Percentiles rank a stretch among this genome's conserved stretches.
Conservation (phyloP, 305 asterid genomes). For the Nicotiana rustica region DNA sequence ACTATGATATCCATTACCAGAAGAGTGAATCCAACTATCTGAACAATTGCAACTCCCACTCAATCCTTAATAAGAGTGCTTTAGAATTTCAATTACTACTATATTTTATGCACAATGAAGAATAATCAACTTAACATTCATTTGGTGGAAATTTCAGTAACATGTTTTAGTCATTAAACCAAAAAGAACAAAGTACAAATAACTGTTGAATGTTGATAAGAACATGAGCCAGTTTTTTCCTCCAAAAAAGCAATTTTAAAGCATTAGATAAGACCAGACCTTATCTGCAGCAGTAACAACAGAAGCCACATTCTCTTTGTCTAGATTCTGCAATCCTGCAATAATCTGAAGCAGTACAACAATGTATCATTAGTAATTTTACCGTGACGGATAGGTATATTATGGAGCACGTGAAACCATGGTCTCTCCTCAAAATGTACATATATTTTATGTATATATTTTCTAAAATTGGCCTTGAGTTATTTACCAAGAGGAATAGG, state of each 20-base stretch:
- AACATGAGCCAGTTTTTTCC: background rate
- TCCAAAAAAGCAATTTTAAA: background rate
- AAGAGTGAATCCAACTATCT: background rate
- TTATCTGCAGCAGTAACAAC: constrained; percentile 95
- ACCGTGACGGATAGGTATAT: background rate
- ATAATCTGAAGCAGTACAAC: constrained; percentile 61
- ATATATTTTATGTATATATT: too few species aligned
- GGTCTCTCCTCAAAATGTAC: too few species aligned
- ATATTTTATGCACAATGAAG: background rate
- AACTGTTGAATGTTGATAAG: background rate
- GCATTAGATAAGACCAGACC: constrained; percentile 46
- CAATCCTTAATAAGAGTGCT: background rate
- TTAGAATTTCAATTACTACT: background rate
- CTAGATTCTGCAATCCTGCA: constrained; percentile 80
- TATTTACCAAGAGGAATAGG: too few species aligned
- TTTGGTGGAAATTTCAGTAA: background rate
- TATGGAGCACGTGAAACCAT: too few species aligned
- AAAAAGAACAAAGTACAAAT: background rate
- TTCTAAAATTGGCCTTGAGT: too few species aligned
- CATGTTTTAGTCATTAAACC: background rate
- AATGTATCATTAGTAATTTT: constrained; percentile 9
- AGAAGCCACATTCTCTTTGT: constrained; percentile 80
- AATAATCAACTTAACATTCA: background rate
- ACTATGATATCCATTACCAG: background rate
- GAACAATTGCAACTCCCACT: background rate